Percentiles rank a stretch among this genome's conserved stretches.
phyloP scores from a whole-genome alignment of 768 basidiomycete species.

The Mycena belliarum region DNA sequence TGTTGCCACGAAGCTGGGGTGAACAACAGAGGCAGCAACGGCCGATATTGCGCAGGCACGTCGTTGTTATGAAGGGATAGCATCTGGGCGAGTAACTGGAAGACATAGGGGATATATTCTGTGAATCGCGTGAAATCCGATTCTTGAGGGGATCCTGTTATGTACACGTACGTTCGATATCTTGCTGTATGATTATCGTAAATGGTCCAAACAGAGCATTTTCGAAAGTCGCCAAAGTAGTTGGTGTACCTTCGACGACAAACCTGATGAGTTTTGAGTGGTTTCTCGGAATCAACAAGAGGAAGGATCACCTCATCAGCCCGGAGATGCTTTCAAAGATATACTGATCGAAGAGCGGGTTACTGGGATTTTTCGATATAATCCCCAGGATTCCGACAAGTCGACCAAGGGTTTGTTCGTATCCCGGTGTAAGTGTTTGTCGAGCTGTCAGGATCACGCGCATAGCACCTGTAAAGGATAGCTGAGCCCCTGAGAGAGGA shows the following conservation, averaged over 20 bases:
- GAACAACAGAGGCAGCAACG: constrained; percentile 79
- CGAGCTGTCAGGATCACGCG: constrained; percentile 89
- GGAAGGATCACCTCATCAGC: constrained; percentile 68
- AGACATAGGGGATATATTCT: constrained; percentile 98
- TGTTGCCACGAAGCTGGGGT: constrained; percentile 89
- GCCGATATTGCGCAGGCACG: constrained; percentile 77
- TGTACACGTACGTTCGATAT: constrained; percentile 77
- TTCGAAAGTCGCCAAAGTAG: constrained; percentile 76
- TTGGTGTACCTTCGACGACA: constrained; percentile 68
- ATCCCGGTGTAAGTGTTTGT: constrained; percentile 69
- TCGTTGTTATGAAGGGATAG: constrained; percentile 72
- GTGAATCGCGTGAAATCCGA: constrained; percentile 4
- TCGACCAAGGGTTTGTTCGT: constrained; percentile 63
- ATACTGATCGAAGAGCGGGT: constrained; percentile 97
- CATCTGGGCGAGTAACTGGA: constrained; percentile 96
- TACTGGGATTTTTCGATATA: constrained; percentile 95
- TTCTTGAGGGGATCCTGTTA: neutral
- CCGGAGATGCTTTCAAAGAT: constrained; percentile 97
- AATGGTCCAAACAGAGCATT: constrained; percentile 82
- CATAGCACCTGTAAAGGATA: constrained; percentile 71
- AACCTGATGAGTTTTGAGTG: constrained; percentile 52
- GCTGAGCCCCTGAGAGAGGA: constrained; percentile 5
- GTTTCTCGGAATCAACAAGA: neutral
- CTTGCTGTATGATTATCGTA: constrained; percentile 84
- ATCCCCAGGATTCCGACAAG: constrained; percentile 83